Base-by-base conservation (phyloP, 768 basidiomycete species). In the Russula brevipes region DNA sequence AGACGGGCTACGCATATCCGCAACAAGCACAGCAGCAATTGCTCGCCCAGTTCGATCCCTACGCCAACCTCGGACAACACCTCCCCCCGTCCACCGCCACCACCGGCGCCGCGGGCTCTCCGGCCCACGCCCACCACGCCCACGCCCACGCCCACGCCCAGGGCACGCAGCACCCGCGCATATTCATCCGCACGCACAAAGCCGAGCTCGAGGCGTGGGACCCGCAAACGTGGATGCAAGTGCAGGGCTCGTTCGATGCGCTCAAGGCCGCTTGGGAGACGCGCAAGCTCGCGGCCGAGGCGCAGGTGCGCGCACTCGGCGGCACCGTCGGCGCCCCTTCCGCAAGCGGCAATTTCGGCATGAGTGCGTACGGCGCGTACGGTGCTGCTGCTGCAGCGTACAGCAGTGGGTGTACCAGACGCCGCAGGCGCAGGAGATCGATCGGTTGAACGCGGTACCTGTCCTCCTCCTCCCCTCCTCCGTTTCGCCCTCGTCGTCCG, bases 211-310 rank as follows among this genome's bases (percentile, higher is more conserved):
- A 72, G 59, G 51, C 57, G n/a, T 69, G 72, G 70, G 68, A 73
- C 39, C 54, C 60, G 19, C 19, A 57, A 14, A 54, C 59, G 30
- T 72, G 68, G 72, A 68, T 50, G 31, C 71, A 76, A 64, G 76
- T 85, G 42, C 72, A 89, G 35, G 74, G 73, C 61, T 69, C 81
- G 0, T 88, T 90, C 62, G 87, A 91, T 57, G 75, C 76, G 11
- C 79, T 92, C 67, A 87, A 85, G 73, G 73, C 74, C 30, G 80
- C 85, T 1, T 92, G 90, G 90, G 82, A 81, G 50, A 66, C 56
- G 36, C 77, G 86, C 60, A 86, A 83, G 71, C 76, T 74, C 54
- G 85, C 88, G 65, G 73, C 88, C 16, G 79, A 79, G 61, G 73
- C 71, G 31, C 76, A 79, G 60, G 73, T 81, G 11, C 74, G 71